phyloP scores from a whole-genome alignment of 306 rosid genomes.

The Glycyrrhiza uralensis region DNA sequence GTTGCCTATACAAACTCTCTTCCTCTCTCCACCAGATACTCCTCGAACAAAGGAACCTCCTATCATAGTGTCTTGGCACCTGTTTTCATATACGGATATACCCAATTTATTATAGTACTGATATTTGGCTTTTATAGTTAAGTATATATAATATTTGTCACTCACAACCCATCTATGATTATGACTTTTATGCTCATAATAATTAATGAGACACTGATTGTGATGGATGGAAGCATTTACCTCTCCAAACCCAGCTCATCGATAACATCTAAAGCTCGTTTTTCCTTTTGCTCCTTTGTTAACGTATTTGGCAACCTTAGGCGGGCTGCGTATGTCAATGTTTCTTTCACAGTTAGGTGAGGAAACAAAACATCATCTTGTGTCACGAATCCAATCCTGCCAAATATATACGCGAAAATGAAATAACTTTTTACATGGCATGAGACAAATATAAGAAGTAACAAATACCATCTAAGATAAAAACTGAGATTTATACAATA shows the following conservation, averaged over 20 bases:
- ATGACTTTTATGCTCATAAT: neutral
- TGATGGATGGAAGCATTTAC: constrained; percentile 33
- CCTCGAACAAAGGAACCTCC: constrained; percentile 96
- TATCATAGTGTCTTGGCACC: constrained; percentile 97
- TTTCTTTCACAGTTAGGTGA: constrained; percentile 90
- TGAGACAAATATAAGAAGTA: neutral
- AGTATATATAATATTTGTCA: neutral
- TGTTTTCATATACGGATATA: constrained; percentile 28
- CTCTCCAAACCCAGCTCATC: constrained; percentile 89
- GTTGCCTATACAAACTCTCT: constrained; percentile 87
- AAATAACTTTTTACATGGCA: neutral
- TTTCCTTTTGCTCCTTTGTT: constrained; percentile 77
- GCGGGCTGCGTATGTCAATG: constrained; percentile 80
- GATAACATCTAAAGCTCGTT: constrained; percentile 82
- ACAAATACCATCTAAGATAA: neutral
- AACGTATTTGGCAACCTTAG: constrained; percentile 63
- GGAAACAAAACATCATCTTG: constrained; percentile 97
- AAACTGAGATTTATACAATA: no score
- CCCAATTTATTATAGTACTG: no score
- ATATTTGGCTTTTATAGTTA: neutral
- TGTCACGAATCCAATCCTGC: constrained; percentile 94
- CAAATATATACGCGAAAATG: neutral
- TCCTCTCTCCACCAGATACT: constrained; percentile 97
- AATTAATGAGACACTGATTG: neutral
- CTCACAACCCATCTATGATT: neutral